Evolutionary conservation across 768 basidiomycete genomes (phyloP).

Genomic region (Mycena sanguinolenta): DNA sequence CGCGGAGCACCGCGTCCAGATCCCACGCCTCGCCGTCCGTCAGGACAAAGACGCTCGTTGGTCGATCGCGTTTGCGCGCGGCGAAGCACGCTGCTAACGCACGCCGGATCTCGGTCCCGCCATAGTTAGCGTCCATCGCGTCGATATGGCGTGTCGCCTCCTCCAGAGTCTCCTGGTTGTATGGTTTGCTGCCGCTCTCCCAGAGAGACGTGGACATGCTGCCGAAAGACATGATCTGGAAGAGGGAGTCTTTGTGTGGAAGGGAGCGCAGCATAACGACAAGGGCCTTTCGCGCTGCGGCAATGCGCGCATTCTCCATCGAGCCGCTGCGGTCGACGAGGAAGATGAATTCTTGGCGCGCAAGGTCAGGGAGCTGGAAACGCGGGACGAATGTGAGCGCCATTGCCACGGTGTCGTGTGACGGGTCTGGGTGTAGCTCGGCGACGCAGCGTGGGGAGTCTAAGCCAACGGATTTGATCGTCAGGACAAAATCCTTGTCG

Average conservation of each 20-base stretch:
- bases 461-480: conserved; percentile 53
- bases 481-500: conserved; percentile 56
- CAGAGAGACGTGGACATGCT: conserved; percentile 42
- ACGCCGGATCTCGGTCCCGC: conserved; percentile 55
- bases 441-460: conserved; percentile 60
- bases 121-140: conserved; percentile 50
- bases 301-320: conserved; percentile 50
- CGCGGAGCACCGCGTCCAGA: conserved; percentile 23
- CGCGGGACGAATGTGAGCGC: conserved; percentile 58
- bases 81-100: conserved; percentile 50
- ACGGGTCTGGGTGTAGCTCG: conserved; percentile 43
- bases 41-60: conserved; percentile 58
- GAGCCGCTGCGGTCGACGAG: conserved; percentile 60
- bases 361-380: conserved; percentile 51
- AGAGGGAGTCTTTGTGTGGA: conserved; percentile 47
- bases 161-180: conserved; percentile 41
- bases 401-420: conserved; percentile 47
- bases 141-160: conserved; percentile 45
- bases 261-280: conserved; percentile 55
- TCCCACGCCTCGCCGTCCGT: conserved; percentile 57
- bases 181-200: conserved; percentile 41
- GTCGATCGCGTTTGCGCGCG: conserved; percentile 44
- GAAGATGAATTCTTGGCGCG: conserved; percentile 61
- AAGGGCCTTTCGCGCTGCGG: conserved; percentile 54
- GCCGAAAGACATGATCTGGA: conserved; percentile 63